Evolutionary conservation across 2,329 filamentous ascomycete species (phyloP).

Genomic region (Ceratocystis ficicola): DNA sequence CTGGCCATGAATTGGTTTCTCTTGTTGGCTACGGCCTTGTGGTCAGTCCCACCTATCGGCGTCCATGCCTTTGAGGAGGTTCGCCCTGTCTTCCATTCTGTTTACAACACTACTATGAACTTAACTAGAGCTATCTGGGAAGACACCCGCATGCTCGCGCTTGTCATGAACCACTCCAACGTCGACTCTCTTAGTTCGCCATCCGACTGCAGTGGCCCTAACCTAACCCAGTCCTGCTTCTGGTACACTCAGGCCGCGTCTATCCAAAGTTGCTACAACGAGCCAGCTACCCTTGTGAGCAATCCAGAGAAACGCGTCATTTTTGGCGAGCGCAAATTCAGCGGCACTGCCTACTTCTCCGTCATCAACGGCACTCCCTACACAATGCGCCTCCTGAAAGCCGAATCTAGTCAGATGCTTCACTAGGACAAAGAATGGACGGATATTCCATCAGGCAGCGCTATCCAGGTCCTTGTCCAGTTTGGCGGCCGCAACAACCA

Average conservation of each 20-base stretch:
- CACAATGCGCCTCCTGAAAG: slow-evolving; percentile 14
- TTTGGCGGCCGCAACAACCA: slow-evolving; percentile 19
- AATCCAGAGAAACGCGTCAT: slow-evolving; percentile 8
- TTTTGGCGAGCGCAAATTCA: slow-evolving; percentile 16
- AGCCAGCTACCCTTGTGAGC: neutral
- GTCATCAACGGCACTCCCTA: slow-evolving; percentile 18
- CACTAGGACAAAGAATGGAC: slow-evolving; percentile 18
- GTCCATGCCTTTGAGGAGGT: slow-evolving; percentile 13
- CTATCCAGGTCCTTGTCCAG: slow-evolving; percentile 17
- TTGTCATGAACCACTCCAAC: slow-evolving; percentile 11
- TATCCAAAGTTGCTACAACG: slow-evolving; percentile 13
- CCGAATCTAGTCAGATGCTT: slow-evolving; percentile 16
- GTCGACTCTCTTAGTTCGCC: neutral
- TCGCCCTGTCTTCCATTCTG: slow-evolving; percentile 11
- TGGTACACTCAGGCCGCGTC: slow-evolving; percentile 16
- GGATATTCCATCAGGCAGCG: slow-evolving; percentile 14
- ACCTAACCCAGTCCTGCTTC: slow-evolving; percentile 10
- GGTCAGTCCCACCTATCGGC: neutral
- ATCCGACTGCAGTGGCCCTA: slow-evolving; percentile 2
- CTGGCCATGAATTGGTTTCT: neutral
- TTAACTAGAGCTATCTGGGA: slow-evolving; percentile 1
- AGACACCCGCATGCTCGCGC: slow-evolving; percentile 11
- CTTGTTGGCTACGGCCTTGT: neutral
- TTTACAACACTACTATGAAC: neutral
- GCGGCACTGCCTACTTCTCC: slow-evolving; percentile 15